phyloP scores from a whole-genome alignment of 2,329 filamentous ascomycete species.

The Alternaria atra region DNA sequence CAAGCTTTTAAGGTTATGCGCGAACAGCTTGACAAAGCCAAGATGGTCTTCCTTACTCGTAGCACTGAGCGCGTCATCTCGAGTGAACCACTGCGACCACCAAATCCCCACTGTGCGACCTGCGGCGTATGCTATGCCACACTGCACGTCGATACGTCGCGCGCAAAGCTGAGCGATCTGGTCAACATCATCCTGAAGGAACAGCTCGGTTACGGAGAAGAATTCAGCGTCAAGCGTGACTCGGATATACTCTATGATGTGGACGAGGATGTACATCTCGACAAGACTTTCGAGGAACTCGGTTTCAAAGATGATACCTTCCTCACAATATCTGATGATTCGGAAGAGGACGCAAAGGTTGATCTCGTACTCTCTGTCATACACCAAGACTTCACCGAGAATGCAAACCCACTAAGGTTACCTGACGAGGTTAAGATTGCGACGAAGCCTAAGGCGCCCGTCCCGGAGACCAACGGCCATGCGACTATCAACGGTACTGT shows the following conservation, averaged over 20 bases:
- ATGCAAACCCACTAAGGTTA: constrained; percentile 66
- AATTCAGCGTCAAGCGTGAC: constrained; percentile 80
- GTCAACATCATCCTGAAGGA: constrained; percentile 76
- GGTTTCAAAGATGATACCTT: constrained; percentile 78
- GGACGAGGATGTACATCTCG: constrained; percentile 86
- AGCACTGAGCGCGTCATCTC: constrained; percentile 67
- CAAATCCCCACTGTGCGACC: constrained; percentile 83
- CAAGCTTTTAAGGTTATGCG: constrained; percentile 91
- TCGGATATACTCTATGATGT: constrained; percentile 81
- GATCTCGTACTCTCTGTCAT: constrained; percentile 79
- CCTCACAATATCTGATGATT: constrained; percentile 83
- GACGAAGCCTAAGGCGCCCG: constrained; percentile 54
- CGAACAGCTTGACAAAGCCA: constrained; percentile 71
- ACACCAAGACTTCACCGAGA: constrained; percentile 57
- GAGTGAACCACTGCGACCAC: constrained; percentile 64
- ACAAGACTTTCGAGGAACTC: constrained; percentile 80
- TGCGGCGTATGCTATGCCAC: constrained; percentile 78
- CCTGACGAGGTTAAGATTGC: constrained; percentile 58
- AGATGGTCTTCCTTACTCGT: constrained; percentile 86
- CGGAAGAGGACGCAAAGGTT: constrained; percentile 78
- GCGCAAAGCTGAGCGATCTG: constrained; percentile 80
- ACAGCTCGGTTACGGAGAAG: constrained; percentile 79
- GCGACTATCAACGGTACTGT: constrained; percentile 24
- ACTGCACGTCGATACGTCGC: constrained; percentile 72
- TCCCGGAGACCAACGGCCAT: constrained; percentile 41